Evolutionary conservation across 768 basidiomycete species (phyloP), one percentile per base, ranked within the genome.

Genomic region (Mycena galopus): DNA sequence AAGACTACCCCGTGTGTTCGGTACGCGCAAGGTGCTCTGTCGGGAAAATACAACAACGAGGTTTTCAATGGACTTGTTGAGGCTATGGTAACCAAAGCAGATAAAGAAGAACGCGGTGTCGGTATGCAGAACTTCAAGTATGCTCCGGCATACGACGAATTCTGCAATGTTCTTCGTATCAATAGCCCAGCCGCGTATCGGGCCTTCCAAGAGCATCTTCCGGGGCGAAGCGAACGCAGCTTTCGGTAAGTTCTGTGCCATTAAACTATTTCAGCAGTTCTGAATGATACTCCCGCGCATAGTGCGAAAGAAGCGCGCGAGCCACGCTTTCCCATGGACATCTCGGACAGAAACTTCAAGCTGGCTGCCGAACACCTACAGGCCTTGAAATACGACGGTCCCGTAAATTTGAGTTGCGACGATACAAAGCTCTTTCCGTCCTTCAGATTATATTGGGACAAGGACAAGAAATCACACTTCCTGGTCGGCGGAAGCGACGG

Each of bases 51-150:
- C 64, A 71, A 78, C 8, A 25, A 77, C 17, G 51, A 68, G 0
- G 81, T 82, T 11, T 80, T 84, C 58, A 39, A 71, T 6, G 81
- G 78, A 0, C 64, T 84, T 0, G 55, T 85, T 0, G 58, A 80
- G n/a, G 85, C 82, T 1, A 77, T 84, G 62, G 77, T 81, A 0
- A 30, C 56, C 0, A 68, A 75, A 12, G 23, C 42, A 0, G 83
- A 84, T 17, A 62, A 76, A 2, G 72, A 81, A 27, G 75, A 76
- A 6, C 74, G 77, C 0, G 82, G 82, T 0, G 75, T 79, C 2
- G 83, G 82, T 0, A 74, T 77, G 67, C 82, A 82, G 58, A 85
- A 85, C 59, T 82, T 84, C 72, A 61, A 71, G 8, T 84, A 83
- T 69, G 61, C 79, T 2, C 81, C 83, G 2, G 78, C 72, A 0